phyloP scores from a whole-genome alignment of 345 rosid genomes.

The Arabis hirsuta region DNA sequence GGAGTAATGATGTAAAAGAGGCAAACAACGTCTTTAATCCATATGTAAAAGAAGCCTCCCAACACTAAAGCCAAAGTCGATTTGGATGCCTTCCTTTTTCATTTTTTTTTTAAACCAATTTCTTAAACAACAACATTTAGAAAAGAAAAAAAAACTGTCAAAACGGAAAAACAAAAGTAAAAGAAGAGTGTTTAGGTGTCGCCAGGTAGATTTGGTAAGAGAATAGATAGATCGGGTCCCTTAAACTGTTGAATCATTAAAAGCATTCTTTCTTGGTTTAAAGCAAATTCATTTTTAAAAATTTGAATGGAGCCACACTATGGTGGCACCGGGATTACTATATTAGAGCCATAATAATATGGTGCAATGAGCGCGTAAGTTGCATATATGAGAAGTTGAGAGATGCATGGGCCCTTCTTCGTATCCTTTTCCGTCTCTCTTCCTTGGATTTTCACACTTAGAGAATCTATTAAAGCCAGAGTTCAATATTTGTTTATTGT shows the following conservation, averaged over 20 bases:
- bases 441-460: slow-evolving; percentile 54
- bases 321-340: not conserved
- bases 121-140: not conserved
- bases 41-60: slow-evolving; percentile 39
- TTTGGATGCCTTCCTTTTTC: slow-evolving; percentile 38
- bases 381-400: slow-evolving; percentile 18
- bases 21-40: slow-evolving; percentile 43
- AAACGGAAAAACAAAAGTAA: slow-evolving; percentile 10
- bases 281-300: not conserved
- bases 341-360: not conserved
- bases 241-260: slow-evolving; percentile 33
- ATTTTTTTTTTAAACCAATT: too few species aligned
- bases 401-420: slow-evolving; percentile 45
- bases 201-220: slow-evolving; percentile 37
- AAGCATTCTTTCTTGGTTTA: slow-evolving; percentile 28
- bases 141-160: slow-evolving; percentile 13
- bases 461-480: slow-evolving; percentile 53
- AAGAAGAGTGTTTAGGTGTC: slow-evolving; percentile 40
- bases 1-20: slow-evolving; percentile 45
- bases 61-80: slow-evolving; percentile 45
- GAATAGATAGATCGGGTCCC: slow-evolving; percentile 24
- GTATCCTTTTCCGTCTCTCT: slow-evolving; percentile 57
- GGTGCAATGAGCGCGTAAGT: slow-evolving; percentile 16
- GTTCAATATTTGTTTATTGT: slow-evolving; percentile 8
- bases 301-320: not conserved